Percentiles rank a stretch among this genome's conserved stretches.
Conservation (phyloP, 1,284 basidiomycete species). For the Melanopsichium pennsylvanicum region DNA sequence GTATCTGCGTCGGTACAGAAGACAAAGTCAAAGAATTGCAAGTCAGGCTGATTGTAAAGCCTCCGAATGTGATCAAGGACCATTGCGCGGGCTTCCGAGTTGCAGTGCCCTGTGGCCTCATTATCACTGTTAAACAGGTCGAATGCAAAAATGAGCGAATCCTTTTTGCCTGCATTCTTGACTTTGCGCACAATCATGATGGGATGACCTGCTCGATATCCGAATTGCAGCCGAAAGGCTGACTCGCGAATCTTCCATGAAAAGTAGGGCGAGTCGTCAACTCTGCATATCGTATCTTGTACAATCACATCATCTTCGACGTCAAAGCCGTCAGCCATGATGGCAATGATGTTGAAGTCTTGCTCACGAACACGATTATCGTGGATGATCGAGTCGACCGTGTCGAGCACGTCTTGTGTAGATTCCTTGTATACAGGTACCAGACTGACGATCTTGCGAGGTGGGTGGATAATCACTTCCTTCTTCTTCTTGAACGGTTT, state of each 20-base stretch:
- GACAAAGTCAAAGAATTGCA: conserved; percentile 25
- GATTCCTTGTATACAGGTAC: conserved; percentile 35
- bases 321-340: conserved; percentile 34
- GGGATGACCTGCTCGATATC: conserved; percentile 13
- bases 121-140: conserved; percentile 38
- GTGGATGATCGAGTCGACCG: conserved; percentile 33
- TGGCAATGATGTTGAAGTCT: conserved; percentile 30
- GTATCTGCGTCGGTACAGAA: conserved; percentile 37
- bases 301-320: conserved; percentile 32
- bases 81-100: conserved; percentile 16
- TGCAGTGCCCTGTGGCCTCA: conserved; percentile 24
- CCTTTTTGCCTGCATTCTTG: conserved; percentile 37
- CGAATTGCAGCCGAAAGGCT: conserved; percentile 23
- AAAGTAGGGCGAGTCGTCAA: conserved; percentile 25
- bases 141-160: conserved; percentile 36
- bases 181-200: conserved; percentile 30
- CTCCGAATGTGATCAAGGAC: conserved; percentile 20
- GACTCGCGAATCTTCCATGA: conserved; percentile 38
- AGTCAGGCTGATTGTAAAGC: conserved; percentile 16
- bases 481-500: conserved; percentile 18
- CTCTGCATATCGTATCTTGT: conserved; percentile 6
- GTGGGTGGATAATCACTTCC: conserved; percentile 11
- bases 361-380: conserved; percentile 15
- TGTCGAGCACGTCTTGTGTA: conserved; percentile 28
- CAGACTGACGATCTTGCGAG: conserved; percentile 29